These are phyloP conservation scores for Sugiyamaella neomexicana DNA, from an alignment of 1,139 yeast species.

Conservation along the genomic window DNA sequence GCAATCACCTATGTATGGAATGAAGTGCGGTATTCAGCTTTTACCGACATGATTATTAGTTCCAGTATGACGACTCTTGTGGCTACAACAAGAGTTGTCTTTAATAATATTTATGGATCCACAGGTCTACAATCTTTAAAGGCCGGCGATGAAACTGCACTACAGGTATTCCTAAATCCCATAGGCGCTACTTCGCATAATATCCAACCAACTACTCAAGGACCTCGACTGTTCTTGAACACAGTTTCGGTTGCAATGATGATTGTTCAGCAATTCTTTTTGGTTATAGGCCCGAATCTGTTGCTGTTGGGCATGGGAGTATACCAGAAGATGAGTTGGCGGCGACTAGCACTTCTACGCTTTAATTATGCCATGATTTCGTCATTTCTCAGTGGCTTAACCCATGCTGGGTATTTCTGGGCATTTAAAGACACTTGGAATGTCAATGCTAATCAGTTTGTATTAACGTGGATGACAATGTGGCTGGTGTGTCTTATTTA, in stretches of 20 bases:
- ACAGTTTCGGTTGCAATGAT: conserved; percentile 24
- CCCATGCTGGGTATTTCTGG: conserved; percentile 25
- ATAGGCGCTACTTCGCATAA: conserved; percentile 16
- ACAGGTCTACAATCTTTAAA: conserved; percentile 5
- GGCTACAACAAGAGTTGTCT: conserved; percentile 3
- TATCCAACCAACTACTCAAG: conserved; percentile 22
- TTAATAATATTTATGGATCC: conserved; percentile 14
- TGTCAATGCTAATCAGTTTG: conserved; percentile 27
- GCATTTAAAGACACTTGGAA: conserved; percentile 26
- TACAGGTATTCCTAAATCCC: conserved; percentile 19
- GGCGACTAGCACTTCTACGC: conserved; percentile 4
- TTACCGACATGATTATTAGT: conserved; percentile 17
- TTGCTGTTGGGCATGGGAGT: conserved; percentile 13
- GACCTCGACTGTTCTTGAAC: conserved; percentile 20
- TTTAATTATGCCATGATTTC: conserved; percentile 9
- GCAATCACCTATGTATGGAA: conserved; percentile 26
- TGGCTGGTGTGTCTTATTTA: conserved; percentile 19
- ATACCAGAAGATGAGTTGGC: conserved; percentile 16
- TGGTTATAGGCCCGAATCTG: conserved; percentile 21
- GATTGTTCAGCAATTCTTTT: conserved; percentile 25
- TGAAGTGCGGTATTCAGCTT: conserved; percentile 24
- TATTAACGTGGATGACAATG: conserved; percentile 24
- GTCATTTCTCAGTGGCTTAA: conserved; percentile 17
- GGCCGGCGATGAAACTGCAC: conserved; percentile 7
- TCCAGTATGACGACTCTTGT: conserved; percentile 14